Percentiles rank a stretch among this genome's conserved stretches.
phyloP scores from a whole-genome alignment of 2,329 filamentous ascomycete genomes.

The Pochonia chlamydosporia region DNA sequence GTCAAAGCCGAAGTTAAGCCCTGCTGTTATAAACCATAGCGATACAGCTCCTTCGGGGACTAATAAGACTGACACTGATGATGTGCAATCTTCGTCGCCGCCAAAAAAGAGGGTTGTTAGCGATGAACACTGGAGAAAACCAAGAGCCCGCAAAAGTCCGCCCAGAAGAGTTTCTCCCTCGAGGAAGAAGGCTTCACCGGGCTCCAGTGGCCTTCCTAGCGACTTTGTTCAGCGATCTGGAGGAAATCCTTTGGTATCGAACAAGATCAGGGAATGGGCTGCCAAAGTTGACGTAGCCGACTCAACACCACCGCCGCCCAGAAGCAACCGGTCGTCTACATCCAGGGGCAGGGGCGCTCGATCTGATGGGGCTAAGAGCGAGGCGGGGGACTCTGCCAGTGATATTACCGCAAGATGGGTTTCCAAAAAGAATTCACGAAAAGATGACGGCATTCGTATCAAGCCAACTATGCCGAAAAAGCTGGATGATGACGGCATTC shows the following conservation, averaged over 20 bases:
- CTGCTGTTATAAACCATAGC: slow-evolving; percentile 18
- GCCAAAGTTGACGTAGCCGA: slow-evolving; percentile 46
- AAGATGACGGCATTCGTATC: slow-evolving; percentile 23
- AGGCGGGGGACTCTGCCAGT: slow-evolving; percentile 19
- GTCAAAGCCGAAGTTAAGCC: slow-evolving; percentile 21
- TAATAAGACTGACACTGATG: slow-evolving; percentile 13
- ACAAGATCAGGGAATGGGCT: slow-evolving; percentile 59
- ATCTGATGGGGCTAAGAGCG: slow-evolving; percentile 20
- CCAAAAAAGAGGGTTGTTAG: slow-evolving; percentile 91
- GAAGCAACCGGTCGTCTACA: slow-evolving; percentile 30
- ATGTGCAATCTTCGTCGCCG: slow-evolving; percentile 38
- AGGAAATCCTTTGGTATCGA: slow-evolving; percentile 49
- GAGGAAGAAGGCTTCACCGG: slow-evolving; percentile 18
- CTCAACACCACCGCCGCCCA: slow-evolving; percentile 23
- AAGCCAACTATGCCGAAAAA: slow-evolving; percentile 5
- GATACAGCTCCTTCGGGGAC: slow-evolving; percentile 16
- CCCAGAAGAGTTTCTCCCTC: slow-evolving; percentile 35
- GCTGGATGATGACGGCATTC: slow-evolving; percentile 34
- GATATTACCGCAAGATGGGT: slow-evolving; percentile 19
- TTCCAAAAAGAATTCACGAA: slow-evolving; percentile 6
- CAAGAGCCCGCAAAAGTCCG: slow-evolving; percentile 46
- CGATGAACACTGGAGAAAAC: slow-evolving; percentile 80
- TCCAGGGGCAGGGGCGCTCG: slow-evolving; percentile 24
- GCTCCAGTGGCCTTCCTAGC: slow-evolving; percentile 38
- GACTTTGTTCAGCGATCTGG: slow-evolving; percentile 50